A percentile compares a stretch with the other conserved stretches of the same genome.
These are phyloP conservation scores for Lipomyces starkeyi DNA, from an alignment of 805 yeast species.

Conservation along the genomic window DNA sequence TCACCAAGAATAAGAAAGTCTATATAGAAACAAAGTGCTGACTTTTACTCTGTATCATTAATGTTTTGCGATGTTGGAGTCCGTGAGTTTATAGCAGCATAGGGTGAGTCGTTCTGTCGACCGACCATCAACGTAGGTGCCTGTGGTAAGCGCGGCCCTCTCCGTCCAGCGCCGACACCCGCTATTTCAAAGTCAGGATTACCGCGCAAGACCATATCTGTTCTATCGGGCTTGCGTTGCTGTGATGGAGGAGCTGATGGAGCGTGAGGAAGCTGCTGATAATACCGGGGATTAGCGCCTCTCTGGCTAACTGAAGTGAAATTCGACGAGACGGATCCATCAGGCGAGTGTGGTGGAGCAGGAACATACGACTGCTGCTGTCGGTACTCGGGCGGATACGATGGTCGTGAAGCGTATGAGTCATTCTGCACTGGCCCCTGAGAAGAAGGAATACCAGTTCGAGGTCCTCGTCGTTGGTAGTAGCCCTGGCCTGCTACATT, in stretches of 20 bases:
- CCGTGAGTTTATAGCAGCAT: conserved; percentile 10
- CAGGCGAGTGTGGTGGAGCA: conserved; percentile 44
- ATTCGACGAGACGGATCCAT: conserved; percentile 45
- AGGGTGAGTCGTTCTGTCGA: conserved; percentile 27
- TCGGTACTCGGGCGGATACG: conserved; percentile 19
- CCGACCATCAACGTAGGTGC: conserved; percentile 25
- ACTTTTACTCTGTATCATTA: not conserved
- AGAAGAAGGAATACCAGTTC: conserved; percentile 11
- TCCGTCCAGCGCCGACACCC: conserved; percentile 23
- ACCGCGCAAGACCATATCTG: conserved; percentile 54
- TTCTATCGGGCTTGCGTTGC: conserved; percentile 13
- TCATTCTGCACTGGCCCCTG: not conserved
- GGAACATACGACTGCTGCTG: conserved; percentile 9
- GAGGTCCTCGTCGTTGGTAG: conserved; percentile 17
- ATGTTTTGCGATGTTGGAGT: not conserved
- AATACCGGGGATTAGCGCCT: conserved; percentile 42
- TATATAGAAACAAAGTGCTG: not conserved
- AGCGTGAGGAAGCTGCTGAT: conserved; percentile 15
- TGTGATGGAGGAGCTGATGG: conserved; percentile 9
- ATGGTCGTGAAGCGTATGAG: conserved; percentile 20
- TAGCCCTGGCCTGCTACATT: not conserved
- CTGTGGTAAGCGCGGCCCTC: conserved; percentile 15
- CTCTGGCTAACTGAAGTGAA: conserved; percentile 45
- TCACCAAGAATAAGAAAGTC: not conserved
- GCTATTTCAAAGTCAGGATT: conserved; percentile 56